Conservation (phyloP, 2,329 filamentous ascomycete species). For the Trichoderma sp. region DNA sequence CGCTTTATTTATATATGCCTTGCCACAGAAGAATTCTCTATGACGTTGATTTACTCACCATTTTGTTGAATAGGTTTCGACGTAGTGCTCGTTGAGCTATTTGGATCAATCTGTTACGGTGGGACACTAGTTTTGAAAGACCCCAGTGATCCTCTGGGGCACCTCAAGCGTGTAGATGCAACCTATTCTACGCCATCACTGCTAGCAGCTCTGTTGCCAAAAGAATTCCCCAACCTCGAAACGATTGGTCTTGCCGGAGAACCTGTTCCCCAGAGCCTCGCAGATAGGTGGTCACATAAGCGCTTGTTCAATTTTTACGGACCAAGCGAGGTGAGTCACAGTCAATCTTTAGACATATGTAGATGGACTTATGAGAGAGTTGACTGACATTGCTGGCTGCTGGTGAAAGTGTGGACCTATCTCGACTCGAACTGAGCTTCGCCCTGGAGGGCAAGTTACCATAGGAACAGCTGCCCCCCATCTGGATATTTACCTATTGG, state of each 20-base stretch:
- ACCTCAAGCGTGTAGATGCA: neutral
- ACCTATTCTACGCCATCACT: neutral
- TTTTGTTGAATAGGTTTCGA: neutral
- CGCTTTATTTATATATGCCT: too few relatives aligned
- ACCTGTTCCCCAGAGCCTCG: neutral
- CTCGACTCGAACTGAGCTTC: neutral
- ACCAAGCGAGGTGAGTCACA: neutral
- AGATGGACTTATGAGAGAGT: neutral
- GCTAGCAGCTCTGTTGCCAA: neutral
- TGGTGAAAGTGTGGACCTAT: neutral
- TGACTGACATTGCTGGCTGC: neutral
- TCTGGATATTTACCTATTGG: neutral
- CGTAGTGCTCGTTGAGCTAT: neutral
- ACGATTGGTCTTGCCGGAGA: slow-evolving; percentile 2
- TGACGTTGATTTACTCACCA: neutral
- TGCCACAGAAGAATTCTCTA: neutral
- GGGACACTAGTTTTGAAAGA: slow-evolving; percentile 2
- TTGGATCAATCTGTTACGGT: neutral
- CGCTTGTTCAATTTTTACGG: slow-evolving; percentile 5
- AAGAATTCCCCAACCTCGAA: neutral
- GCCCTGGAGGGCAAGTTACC: neutral
- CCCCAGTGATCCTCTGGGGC: neutral
- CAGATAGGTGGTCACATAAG: slow-evolving; percentile 2
- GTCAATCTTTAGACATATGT: neutral
- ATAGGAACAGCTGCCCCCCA: neutral